Evolutionary conservation across 2,329 filamentous ascomycete species (phyloP).

Genomic region (Fusarium staphyleae): DNA sequence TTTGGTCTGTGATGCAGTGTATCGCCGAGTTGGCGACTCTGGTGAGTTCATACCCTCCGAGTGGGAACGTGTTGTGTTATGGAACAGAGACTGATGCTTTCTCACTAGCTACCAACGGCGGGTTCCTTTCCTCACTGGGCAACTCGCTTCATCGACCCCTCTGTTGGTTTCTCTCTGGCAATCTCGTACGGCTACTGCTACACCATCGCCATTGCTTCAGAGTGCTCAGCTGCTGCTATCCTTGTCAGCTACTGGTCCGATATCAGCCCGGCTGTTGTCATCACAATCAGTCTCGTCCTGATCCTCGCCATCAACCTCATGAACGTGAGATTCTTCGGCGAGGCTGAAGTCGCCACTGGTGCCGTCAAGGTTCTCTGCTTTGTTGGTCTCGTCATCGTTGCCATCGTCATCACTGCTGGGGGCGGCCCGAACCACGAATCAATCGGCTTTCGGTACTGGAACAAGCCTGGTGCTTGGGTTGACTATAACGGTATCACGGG

Average conservation of each 20-base stretch:
- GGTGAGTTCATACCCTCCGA: conserved; percentile 5
- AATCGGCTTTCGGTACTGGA: conserved; percentile 52
- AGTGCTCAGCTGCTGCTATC: conserved; percentile 34
- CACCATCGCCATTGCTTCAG: conserved; percentile 35
- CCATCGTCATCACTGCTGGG: conserved; percentile 63
- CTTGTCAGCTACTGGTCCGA: conserved; percentile 38
- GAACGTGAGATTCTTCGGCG: conserved; percentile 65
- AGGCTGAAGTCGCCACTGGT: conserved; percentile 67
- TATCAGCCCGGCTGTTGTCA: conserved; percentile 43
- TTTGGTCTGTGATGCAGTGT: conserved; percentile 40
- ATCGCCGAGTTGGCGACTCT: conserved; percentile 37
- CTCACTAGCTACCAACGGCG: conserved; percentile 30
- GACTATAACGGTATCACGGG: conserved; percentile 55
- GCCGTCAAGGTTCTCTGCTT: conserved; percentile 67
- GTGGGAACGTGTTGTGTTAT: too few species aligned
- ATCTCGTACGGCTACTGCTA: conserved; percentile 40
- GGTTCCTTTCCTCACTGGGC: conserved; percentile 40
- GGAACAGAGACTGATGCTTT: background rate
- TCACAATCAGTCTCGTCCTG: conserved; percentile 62
- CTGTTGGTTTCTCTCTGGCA: conserved; percentile 34
- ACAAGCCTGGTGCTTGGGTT: conserved; percentile 54
- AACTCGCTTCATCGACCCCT: conserved; percentile 38
- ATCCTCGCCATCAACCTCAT: conserved; percentile 64
- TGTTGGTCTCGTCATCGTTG: conserved; percentile 62
- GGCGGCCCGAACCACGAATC: conserved; percentile 60